Base-by-base conservation (phyloP, 2,329 filamentous ascomycete species). In the Aureobasidium sp. region DNA sequence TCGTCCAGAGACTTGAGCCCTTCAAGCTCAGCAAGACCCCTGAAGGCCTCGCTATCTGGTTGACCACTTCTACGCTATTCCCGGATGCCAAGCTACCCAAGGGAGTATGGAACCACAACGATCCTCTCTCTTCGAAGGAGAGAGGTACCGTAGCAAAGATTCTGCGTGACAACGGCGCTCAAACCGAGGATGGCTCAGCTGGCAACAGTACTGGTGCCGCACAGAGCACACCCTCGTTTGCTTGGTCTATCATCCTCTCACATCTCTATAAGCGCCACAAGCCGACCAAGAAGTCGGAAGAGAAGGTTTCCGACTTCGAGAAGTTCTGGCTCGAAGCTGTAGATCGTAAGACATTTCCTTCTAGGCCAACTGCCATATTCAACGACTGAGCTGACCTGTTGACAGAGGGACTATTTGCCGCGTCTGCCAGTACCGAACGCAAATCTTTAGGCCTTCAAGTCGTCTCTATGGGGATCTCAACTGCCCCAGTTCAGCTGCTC, bases 381-480 rank as follows among this genome's bases (percentile, higher is more conserved):
- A 41, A 56, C 50, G 37, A 36, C n/a, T 4, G 37, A 60, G 39
- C 68, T 71, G 52, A 72, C 42, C 23, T 42, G 36, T 61, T 2
- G 50, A 0, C 65, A 93, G 89, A 93, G 71, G 88, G 89, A 9
- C 81, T 97, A 3, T 97, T 97, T 72, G 87, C 90, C 6, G 84
- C 87, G 62, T 85, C 83, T 12, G 88, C 92, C 8, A 95, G 91
- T 1, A 86, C 92, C 47, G 90, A 92, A 68, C 88, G 95, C 62
- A 97, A 97, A 74, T 91, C 90, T 70, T 91, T 91, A 74, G 94
- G 94, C 0, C 93, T 97, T 75, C 85, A 92, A 69, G 83, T 97
- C 2, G 90, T 97, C 69, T 86, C 88, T 68, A 90, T 88, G 70
- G 62, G 53, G 32, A 76, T 97, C 4, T 77, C 79, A 36, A 79